These are phyloP conservation scores for Erucastrum elatum DNA, from an alignment of 345 rosid genomes.

Conservation along the genomic window DNA sequence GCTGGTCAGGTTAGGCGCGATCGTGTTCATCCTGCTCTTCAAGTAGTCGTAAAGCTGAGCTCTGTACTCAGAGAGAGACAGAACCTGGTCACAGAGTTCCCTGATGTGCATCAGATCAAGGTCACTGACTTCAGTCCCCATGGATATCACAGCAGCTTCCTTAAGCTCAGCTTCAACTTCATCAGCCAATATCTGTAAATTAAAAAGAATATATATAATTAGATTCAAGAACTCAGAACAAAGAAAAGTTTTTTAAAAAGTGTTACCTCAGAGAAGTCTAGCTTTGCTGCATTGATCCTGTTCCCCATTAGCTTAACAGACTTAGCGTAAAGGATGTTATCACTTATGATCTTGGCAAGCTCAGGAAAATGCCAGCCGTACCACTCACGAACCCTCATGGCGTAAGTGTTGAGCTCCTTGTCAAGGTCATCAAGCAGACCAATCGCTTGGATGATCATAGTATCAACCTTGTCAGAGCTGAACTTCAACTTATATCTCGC, in stretches of 20 bases:
- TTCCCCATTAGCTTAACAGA: constrained; percentile 80
- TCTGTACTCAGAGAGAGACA: constrained; percentile 83
- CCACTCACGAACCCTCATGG: constrained; percentile 93
- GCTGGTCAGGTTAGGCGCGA: constrained; percentile 93
- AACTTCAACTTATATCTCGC: constrained; percentile 91
- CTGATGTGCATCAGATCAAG: constrained; percentile 71
- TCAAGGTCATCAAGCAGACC: constrained; percentile 95
- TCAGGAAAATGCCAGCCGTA: constrained; percentile 99
- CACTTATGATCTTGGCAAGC: constrained; percentile 83
- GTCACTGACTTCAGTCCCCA: constrained; percentile 91
- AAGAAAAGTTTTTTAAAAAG: neutral
- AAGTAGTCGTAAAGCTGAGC: constrained; percentile 84
- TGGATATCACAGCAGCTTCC: constrained; percentile 83
- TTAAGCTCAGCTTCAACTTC: constrained; percentile 76
- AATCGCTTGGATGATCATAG: constrained; percentile 96
- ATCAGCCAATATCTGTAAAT: constrained; percentile 58
- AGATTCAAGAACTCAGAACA: neutral
- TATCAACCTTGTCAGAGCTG: constrained; percentile 97
- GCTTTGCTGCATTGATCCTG: constrained; percentile 75
- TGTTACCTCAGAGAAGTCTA: constrained; percentile 77
- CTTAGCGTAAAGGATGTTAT: constrained; percentile 83
- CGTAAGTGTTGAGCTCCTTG: constrained; percentile 89
- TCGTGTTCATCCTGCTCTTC: constrained; percentile 87
- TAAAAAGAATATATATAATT: neutral
- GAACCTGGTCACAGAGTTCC: constrained; percentile 86